Evolutionary conservation across 768 basidiomycete species (phyloP), one percentile per base, ranked within the genome.

Genomic region (Rhodotorula sphaerocarpa): DNA sequence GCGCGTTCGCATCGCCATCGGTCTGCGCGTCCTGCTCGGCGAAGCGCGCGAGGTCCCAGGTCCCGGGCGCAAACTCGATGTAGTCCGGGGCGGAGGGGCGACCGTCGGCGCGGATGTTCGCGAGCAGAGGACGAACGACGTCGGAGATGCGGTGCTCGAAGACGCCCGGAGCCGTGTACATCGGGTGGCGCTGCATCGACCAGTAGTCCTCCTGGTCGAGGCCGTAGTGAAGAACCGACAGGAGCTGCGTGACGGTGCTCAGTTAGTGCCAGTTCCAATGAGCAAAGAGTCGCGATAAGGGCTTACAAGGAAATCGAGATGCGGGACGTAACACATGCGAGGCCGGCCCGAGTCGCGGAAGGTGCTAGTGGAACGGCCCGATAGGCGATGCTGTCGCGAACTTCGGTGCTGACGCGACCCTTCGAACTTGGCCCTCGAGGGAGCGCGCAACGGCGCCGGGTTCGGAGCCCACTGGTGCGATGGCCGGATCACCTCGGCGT

Each of bases 161-260:
- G 27, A 67, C 48, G 34, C 70, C 71, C 23, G 71, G 70, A 9
- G 59, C 55, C 36, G 58, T 33, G 57, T 70, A 72, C 39, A 65
- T 63, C 34, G 69, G 66, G 57, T 67, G 57, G 33, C 61, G 57
- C 5, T 56, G 59, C 23, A 59, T 60, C 15, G 58, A 42, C 70
- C 70, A 72, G 59, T 65, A 70, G 45, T 71, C 70, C 54, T 72
- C 70, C 52, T 72, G 67, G 43, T 72, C 71, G 50, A 72, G 59
- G 42, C 71, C 71, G 41, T 67, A 72, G 66, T 72, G 71, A 57
- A 67, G 67, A n/a, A 70, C 61, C 47, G 66, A 70, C 41, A 67
- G 66, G 47, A 71, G 66, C 67, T 71, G 59, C 3, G 46, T 0
- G n/a, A 11, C 30, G 16, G 2, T 11, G 5, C 34, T 27, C 11